Evolutionary conservation across 345 rosid genomes (phyloP).

Genomic region (Salix arbutifolia): DNA sequence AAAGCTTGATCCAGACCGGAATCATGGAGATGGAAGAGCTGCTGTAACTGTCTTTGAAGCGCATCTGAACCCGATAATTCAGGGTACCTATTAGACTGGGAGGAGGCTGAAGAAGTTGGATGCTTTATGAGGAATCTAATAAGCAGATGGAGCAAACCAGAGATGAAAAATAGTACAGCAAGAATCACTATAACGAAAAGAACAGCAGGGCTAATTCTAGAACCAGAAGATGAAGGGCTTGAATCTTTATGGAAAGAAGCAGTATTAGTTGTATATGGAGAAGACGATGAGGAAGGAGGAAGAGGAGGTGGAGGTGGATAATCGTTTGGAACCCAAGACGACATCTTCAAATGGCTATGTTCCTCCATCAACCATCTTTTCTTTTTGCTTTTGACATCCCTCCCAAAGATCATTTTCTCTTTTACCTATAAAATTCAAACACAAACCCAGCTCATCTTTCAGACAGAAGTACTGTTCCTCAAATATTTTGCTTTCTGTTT

Average conservation of each 20-base stretch:
- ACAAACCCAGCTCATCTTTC: conserved; percentile 4
- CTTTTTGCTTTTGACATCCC: conserved; percentile 2
- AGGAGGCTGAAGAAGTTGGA: conserved; percentile 14
- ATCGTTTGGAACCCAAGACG: conserved; percentile 19
- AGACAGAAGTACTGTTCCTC: background rate
- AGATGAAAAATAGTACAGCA: conserved; percentile 25
- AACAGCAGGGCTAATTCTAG: conserved; percentile 27
- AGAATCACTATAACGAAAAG: conserved; percentile 29
- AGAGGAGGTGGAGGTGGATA: conserved; percentile 20
- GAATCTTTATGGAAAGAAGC: conserved; percentile 14
- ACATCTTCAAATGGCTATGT: conserved; percentile 21
- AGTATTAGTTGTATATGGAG: conserved; percentile 4
- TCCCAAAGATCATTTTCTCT: conserved; percentile 6
- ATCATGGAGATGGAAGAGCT: conserved; percentile 31
- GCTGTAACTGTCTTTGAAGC: conserved; percentile 28
- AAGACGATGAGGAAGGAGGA: conserved; percentile 7
- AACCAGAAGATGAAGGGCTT: conserved; percentile 16
- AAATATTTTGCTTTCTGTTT: background rate
- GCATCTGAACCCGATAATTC: conserved; percentile 16
- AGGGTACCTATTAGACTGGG: conserved; percentile 15
- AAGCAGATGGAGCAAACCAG: conserved; percentile 30
- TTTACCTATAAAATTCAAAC: conserved; percentile 1
- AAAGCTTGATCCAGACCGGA: conserved; percentile 28
- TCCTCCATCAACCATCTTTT: conserved; percentile 16
- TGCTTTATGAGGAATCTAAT: conserved; percentile 29